Conservation (phyloP, 495 filamentous ascomycete species). For the Extremus antarcticus region DNA sequence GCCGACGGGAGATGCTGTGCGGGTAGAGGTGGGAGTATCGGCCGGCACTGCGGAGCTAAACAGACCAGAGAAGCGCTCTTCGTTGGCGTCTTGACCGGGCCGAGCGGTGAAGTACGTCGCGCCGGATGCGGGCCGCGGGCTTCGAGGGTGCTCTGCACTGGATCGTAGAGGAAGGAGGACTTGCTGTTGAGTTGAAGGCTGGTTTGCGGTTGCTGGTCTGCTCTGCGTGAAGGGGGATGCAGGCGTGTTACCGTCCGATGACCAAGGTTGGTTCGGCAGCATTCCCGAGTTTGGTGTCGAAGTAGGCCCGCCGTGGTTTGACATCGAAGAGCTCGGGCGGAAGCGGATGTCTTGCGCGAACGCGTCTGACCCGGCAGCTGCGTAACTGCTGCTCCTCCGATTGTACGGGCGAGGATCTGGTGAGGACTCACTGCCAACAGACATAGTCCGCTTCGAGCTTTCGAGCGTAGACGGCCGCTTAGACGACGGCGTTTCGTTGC, state of each 20-base stretch:
- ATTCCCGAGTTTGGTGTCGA: conserved; percentile 4
- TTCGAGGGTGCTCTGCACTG: conserved; percentile 1
- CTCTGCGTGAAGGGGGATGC: conserved; percentile 12
- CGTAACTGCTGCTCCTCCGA: conserved; percentile 11
- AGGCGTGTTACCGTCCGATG: conserved; percentile 1
- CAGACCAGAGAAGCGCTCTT: conserved; percentile 20
- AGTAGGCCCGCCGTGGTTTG: not conserved
- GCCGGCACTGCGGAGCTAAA: conserved; percentile 29
- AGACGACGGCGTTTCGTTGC: conserved; percentile 21
- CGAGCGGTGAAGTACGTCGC: conserved; percentile 16
- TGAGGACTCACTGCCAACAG: conserved; percentile 25
- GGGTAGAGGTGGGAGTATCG: conserved; percentile 1
- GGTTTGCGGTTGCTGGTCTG: conserved; percentile 13
- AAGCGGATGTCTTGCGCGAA: conserved; percentile 2
- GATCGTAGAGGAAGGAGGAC: not conserved
- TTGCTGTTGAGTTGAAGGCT: not conserved
- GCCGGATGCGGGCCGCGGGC: conserved; percentile 6
- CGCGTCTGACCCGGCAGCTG: not conserved
- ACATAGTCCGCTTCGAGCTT: conserved; percentile 25
- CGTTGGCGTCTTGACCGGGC: not conserved
- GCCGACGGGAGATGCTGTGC: conserved; percentile 20
- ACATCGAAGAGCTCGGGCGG: conserved; percentile 14
- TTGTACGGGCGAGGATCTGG: conserved; percentile 10
- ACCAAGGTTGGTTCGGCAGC: conserved; percentile 9
- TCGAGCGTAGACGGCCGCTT: conserved; percentile 25